Evolutionary conservation across 148 eudicot genomes (phyloP).

Genomic region (Rhododendron griersonianum): DNA sequence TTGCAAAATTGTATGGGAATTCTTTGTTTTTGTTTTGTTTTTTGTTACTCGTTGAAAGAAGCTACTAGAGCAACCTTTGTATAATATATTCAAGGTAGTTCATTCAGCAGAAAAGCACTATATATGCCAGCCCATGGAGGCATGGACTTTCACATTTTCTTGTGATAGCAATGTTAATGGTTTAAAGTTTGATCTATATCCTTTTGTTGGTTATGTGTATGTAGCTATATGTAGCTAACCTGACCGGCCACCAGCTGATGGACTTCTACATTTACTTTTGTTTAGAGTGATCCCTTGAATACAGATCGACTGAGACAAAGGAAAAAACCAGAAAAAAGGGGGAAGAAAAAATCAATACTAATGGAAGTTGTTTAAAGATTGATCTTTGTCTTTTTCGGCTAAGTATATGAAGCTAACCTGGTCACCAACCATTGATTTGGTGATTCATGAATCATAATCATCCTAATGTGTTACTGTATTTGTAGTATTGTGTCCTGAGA

Average conservation of each 20-base stretch:
- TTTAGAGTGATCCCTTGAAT: background rate
- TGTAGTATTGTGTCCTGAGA: background rate
- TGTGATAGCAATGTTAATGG: background rate
- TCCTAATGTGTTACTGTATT: background rate
- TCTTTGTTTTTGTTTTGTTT: background rate
- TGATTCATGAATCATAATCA: background rate
- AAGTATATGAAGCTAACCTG: background rate
- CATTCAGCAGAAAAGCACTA: background rate
- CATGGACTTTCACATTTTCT: background rate
- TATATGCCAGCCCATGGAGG: background rate
- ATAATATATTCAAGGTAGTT: background rate
- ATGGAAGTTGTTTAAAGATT: background rate
- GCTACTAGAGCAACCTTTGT: background rate
- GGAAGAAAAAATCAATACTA: background rate
- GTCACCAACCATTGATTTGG: background rate
- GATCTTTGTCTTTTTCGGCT: background rate
- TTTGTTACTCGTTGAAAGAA: background rate
- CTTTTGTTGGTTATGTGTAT: background rate
- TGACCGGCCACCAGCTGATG: background rate
- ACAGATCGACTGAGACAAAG: background rate
- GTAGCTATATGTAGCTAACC: background rate
- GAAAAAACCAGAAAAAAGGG: background rate
- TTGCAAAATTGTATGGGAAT: background rate
- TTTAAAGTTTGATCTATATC: background rate
- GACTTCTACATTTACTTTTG: background rate